These are phyloP conservation scores for Starmerella asiatica DNA, from an alignment of 805 yeast species.

Conservation along the genomic window DNA sequence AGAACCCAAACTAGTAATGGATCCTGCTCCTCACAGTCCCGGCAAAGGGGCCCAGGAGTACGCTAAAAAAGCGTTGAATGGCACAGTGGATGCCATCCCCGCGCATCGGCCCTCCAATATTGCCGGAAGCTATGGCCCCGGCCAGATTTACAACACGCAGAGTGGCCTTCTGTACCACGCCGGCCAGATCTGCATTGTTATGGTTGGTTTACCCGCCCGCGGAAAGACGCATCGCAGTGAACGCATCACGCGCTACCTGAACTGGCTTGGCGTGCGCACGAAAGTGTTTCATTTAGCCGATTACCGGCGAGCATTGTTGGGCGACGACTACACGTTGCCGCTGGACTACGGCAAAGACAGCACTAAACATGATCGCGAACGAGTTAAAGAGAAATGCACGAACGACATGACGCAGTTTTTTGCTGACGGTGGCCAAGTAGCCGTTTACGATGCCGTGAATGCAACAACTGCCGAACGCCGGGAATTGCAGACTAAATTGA, in stretches of 20 bases:
- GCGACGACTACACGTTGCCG: constrained; percentile 40
- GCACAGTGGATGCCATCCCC: constrained; percentile 5
- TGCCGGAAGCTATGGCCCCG: too few relatives aligned
- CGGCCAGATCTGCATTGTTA: constrained; percentile 75
- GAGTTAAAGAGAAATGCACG: constrained; percentile 49
- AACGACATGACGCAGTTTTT: constrained; percentile 55
- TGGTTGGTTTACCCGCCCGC: constrained; percentile 89
- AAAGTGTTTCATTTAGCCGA: constrained; percentile 87
- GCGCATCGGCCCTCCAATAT: background rate
- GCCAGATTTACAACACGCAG: constrained; percentile 73
- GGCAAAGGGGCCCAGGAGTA: too few relatives aligned
- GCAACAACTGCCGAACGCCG: constrained; percentile 58
- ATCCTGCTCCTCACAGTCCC: too few relatives aligned
- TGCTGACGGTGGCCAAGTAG: constrained; percentile 79
- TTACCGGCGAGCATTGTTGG: constrained; percentile 49
- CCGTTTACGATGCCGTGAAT: constrained; percentile 90
- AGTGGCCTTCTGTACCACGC: constrained; percentile 90
- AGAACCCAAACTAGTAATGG: too few relatives aligned
- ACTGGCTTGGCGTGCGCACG: constrained; percentile 94
- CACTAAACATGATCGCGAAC: constrained; percentile 41
- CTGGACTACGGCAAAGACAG: constrained; percentile 39
- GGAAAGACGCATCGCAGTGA: constrained; percentile 92
- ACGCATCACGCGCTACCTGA: constrained; percentile 73
- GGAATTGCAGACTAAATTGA: constrained; percentile 38
- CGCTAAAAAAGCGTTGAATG: too few relatives aligned